Base-by-base conservation (phyloP, 345 rosid genomes). In the Viola odorata region DNA sequence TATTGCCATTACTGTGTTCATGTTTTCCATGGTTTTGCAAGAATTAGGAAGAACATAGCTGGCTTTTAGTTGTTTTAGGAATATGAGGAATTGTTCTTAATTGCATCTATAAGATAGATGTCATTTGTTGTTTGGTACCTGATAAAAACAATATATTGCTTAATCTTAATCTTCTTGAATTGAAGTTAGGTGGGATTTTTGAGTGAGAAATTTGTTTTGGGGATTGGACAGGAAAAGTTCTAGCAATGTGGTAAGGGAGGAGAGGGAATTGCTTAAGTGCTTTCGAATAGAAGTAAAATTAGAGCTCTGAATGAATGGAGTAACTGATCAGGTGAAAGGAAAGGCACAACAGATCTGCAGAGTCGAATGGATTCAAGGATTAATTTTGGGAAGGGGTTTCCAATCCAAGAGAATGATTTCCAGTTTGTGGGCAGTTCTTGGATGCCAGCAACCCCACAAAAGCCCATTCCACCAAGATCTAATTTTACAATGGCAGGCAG, bases 381-480 rank as follows among this genome's bases (percentile, higher is more conserved):
- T 53, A 71, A 70, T 50, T 45, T 58, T 32, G 74, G 82, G n/a
- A 80, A 69, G 53, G 69, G 55, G 40, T 56, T 69, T 69, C 55
- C 75, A 41, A 66, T 65, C 75, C 77, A 11, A 9, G 39, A 65
- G 40, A 74, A 44, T 10, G 75, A 72, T 45, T 63, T 67, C 39
- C 68, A 64, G 12, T 67, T 67, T 45, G 40, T 61, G 66, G 78
- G 66, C 71, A 55, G 32, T 23, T 23, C 77, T 55, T 86, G 83
- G 84, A 55, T 75, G 40, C 89, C 85, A 0, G 3, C 55, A 12
- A 80, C 89, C 10, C 82, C 85, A 4, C 70, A 55, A 40, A 81
- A 81, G 55, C 78, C 73, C 1, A 15, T 73, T 44, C 66, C 60
- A 36, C 45, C 60, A 15, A 62, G 70, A 77, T 68, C 79, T 4